Percentiles rank a stretch among this genome's conserved stretches.
These are phyloP conservation scores for Alternaria incomplexa DNA, from an alignment of 2,329 filamentous ascomycete species.

Conservation along the genomic window DNA sequence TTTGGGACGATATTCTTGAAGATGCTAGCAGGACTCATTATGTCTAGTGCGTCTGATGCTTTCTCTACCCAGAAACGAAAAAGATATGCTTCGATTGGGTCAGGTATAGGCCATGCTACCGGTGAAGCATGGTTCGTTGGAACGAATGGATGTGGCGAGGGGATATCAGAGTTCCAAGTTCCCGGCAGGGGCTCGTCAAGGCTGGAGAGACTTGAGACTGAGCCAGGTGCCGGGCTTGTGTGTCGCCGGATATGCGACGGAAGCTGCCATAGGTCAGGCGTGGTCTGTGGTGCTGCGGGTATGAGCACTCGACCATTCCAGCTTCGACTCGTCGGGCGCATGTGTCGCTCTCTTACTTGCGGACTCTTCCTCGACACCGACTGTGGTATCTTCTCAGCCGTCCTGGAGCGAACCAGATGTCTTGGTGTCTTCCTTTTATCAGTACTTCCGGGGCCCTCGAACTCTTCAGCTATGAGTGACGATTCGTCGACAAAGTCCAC, in stretches of 20 bases:
- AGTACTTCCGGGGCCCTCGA: neutral
- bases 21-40: constrained; percentile 16
- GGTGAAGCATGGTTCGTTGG: neutral
- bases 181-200: constrained; percentile 6
- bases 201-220: constrained; percentile 14
- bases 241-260: neutral
- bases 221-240: constrained; percentile 13
- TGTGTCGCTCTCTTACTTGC: neutral
- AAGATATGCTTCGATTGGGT: constrained; percentile 19
- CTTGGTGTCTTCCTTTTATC: constrained; percentile 3
- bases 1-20: constrained; percentile 17
- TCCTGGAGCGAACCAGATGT: neutral
- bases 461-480: constrained; percentile 16
- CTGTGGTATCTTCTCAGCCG: constrained; percentile 1
- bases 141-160: neutral
- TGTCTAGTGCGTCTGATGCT: constrained; percentile 17
- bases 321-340: neutral
- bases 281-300: neutral
- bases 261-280: constrained; percentile 2
- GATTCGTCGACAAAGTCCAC: constrained; percentile 29
- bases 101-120: constrained; percentile 10
- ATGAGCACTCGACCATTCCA: neutral
- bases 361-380: neutral
- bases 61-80: constrained; percentile 24
- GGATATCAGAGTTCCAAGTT: constrained; percentile 5